These are phyloP conservation scores for Nicotiana tomentosiformis DNA, from an alignment of 257 asterid genomes.

Conservation along the genomic window DNA sequence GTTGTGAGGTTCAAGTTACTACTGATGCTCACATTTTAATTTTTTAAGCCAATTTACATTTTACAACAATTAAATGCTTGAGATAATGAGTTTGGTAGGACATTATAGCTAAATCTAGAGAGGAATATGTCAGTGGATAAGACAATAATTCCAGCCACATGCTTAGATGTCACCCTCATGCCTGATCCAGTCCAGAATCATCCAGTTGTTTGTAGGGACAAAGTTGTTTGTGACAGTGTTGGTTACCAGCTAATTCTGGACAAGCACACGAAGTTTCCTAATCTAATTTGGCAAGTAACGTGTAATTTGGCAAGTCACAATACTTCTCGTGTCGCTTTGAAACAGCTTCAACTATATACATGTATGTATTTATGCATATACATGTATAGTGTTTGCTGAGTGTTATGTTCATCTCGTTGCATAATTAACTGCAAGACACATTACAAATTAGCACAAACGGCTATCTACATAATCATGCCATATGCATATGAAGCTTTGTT, in stretches of 20 bases:
- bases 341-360: not conserved
- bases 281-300: not conserved
- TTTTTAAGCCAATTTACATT: not conserved
- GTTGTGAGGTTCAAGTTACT: not conserved
- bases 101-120: not conserved
- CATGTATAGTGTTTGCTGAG: not conserved
- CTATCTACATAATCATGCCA: not conserved
- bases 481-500: not conserved
- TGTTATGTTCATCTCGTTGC: not conserved
- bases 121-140: not conserved
- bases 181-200: constrained; percentile 1
- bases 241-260: constrained; percentile 4
- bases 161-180: constrained; percentile 1
- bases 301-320: not conserved
- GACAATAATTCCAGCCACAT: not conserved
- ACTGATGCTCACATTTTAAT: not conserved
- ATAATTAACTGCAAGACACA: not conserved
- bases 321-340: not conserved
- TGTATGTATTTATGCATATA: not conserved
- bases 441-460: not conserved
- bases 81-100: not conserved
- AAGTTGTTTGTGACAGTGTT: not conserved
- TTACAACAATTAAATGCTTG: not conserved
- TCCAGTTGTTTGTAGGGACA: constrained; percentile 8
- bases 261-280: not conserved